Conservation (phyloP, 805 yeast species). For the Lipomyces oligophaga region DNA sequence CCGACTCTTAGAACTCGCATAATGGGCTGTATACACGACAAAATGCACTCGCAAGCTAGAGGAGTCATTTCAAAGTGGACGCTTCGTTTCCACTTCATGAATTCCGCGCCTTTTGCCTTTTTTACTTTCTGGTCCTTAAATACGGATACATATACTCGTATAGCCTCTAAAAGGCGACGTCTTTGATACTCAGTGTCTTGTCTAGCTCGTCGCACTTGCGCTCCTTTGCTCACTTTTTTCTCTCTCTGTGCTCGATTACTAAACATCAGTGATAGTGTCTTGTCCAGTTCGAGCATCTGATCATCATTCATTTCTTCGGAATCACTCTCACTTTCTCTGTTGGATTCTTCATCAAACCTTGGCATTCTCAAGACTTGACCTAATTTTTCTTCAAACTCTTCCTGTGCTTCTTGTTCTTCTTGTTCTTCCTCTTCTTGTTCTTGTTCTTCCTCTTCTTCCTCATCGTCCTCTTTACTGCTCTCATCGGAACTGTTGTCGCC, state of each 20-base stretch:
- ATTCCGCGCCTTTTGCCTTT: background rate
- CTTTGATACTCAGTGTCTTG: constrained; percentile 5
- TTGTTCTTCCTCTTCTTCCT: constrained; percentile 3
- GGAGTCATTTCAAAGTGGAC: background rate
- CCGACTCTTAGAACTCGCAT: constrained; percentile 2
- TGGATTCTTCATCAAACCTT: constrained; percentile 8
- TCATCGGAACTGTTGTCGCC: constrained; percentile 3
- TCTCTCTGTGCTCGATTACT: constrained; percentile 15
- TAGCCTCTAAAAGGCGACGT: constrained; percentile 2
- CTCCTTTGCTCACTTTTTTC: constrained; percentile 4
- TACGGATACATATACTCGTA: background rate
- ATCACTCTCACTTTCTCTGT: constrained; percentile 1
- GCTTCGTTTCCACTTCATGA: background rate
- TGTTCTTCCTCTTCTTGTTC: constrained; percentile 4
- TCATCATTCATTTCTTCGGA: constrained; percentile 27
- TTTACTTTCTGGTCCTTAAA: background rate
- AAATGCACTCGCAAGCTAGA: background rate
- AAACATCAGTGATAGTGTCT: constrained; percentile 16
- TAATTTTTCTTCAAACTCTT: constrained; percentile 16
- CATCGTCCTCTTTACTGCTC: background rate
- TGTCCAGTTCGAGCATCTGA: constrained; percentile 26
- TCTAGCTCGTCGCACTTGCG: constrained; percentile 7
- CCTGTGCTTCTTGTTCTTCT: constrained; percentile 5
- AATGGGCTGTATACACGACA: constrained; percentile 5
- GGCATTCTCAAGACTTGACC: constrained; percentile 19